Percentiles rank a stretch among this genome's conserved stretches.
Evolutionary conservation across 805 yeast species (phyloP).

Genomic region (Lachancea nothofagi): DNA sequence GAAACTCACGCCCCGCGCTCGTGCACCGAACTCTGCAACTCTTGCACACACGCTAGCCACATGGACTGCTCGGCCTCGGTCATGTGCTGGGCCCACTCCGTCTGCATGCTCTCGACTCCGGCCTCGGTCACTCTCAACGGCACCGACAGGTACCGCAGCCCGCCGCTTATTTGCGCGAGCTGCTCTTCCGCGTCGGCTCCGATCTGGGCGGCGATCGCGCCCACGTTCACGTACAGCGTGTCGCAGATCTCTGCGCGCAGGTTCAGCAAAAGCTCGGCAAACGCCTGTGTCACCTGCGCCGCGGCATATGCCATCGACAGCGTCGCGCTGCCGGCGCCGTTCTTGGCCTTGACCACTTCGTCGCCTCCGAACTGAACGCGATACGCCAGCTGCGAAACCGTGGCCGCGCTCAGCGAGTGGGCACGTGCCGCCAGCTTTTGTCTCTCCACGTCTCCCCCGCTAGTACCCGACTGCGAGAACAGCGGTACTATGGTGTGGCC

Average conservation of each 20-base stretch:
- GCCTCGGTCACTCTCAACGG: slow-evolving; percentile 51
- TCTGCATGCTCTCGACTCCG: slow-evolving; percentile 55
- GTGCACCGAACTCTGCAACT: slow-evolving; percentile 21
- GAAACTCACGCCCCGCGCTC: no score
- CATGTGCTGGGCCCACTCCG: slow-evolving; percentile 44
- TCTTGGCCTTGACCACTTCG: slow-evolving; percentile 92
- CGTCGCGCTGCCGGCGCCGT: slow-evolving; percentile 93
- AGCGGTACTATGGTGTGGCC: slow-evolving; percentile 93
- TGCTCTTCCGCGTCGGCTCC: slow-evolving; percentile 21
- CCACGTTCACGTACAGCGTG: slow-evolving; percentile 47
- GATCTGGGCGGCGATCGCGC: slow-evolving; percentile 42
- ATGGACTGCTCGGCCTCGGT: slow-evolving; percentile 47
- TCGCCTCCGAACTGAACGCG: slow-evolving; percentile 97
- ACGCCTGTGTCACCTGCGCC: slow-evolving; percentile 61
- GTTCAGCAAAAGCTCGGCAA: slow-evolving; percentile 33
- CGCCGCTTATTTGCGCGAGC: slow-evolving; percentile 13
- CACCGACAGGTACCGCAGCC: slow-evolving; percentile 48
- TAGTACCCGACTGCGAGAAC: slow-evolving; percentile 40
- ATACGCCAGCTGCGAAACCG: slow-evolving; percentile 46
- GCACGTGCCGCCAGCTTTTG: slow-evolving; percentile 1
- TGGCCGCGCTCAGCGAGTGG: slow-evolving; percentile 4
- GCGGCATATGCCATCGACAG: slow-evolving; percentile 96
- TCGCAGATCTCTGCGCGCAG: slow-evolving; percentile 40
- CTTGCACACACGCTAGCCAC: slow-evolving; percentile 23
- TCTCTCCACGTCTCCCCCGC: background rate